A percentile compares a stretch with the other conserved stretches of the same genome.
Evolutionary conservation across 768 basidiomycete species (phyloP).

Genomic region (Heimioporus sp.): DNA sequence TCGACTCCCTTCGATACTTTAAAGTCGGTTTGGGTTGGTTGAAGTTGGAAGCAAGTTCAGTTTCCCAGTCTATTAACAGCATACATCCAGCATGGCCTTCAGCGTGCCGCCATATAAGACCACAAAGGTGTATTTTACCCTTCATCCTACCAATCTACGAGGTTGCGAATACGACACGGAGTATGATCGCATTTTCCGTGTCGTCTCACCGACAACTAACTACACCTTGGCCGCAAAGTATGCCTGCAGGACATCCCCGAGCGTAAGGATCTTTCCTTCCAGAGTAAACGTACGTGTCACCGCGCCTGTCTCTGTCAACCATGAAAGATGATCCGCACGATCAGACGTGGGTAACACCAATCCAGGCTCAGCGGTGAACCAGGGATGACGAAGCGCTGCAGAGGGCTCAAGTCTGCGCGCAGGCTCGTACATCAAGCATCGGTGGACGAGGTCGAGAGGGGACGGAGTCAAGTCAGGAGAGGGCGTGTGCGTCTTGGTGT

Average conservation of each 20-base stretch:
- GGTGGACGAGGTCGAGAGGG: conserved; percentile 53
- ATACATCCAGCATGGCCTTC: too few species aligned
- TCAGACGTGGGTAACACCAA: conserved; percentile 43
- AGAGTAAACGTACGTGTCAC: conserved; percentile 9
- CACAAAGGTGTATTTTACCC: too few species aligned
- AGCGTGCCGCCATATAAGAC: too few species aligned
- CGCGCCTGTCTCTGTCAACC: neutral
- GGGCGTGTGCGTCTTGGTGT: conserved; percentile 15
- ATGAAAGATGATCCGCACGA: conserved; percentile 1
- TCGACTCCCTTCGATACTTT: too few species aligned
- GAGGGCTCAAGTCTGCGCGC: conserved; percentile 45
- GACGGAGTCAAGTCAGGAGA: conserved; percentile 8
- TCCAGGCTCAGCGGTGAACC: conserved; percentile 43
- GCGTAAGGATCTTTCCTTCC: conserved; percentile 18
- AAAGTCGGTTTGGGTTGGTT: too few species aligned
- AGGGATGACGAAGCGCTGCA: conserved; percentile 56
- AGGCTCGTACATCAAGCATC: conserved; percentile 62
- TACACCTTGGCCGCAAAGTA: conserved; percentile 6
- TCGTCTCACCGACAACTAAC: neutral
- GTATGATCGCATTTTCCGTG: too few species aligned
- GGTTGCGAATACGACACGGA: too few species aligned
- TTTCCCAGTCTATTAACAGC: too few species aligned
- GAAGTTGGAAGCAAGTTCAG: too few species aligned
- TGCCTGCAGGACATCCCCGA: conserved; percentile 24
- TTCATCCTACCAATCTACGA: too few species aligned